Conservation (phyloP, 176 grass and related monocot genomes). For the Zoysia japonica region DNA sequence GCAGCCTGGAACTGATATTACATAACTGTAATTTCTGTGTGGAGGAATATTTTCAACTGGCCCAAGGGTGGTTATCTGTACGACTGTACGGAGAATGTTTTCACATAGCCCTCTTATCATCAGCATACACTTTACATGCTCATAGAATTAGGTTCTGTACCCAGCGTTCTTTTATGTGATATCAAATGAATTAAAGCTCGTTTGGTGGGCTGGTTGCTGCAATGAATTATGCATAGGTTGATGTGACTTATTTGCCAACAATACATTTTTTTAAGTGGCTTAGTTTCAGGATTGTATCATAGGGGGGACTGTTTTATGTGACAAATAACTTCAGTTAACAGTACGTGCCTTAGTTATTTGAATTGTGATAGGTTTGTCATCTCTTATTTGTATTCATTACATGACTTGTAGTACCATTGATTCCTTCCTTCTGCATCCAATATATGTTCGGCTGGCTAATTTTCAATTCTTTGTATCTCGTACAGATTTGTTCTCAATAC, state of each 20-base stretch:
- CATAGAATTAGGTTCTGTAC: not conserved
- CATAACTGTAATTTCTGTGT: constrained; percentile 14
- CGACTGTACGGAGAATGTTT: too few relatives aligned
- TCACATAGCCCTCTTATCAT: not conserved
- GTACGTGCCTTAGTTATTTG: constrained; percentile 5
- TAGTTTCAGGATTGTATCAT: not conserved
- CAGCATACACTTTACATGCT: not conserved
- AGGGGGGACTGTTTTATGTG: not conserved
- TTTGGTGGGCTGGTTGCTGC: not conserved
- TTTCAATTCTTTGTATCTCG: not conserved
- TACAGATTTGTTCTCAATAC: constrained; percentile 82
- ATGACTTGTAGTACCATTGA: not conserved
- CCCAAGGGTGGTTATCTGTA: not conserved
- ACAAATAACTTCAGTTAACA: not conserved
- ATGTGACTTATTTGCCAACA: not conserved
- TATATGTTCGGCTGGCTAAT: constrained; percentile 9
- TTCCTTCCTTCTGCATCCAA: not conserved
- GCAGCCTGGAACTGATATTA: constrained; percentile 2
- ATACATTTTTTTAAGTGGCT: constrained; percentile 9
- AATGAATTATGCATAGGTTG: not conserved
- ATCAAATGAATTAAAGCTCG: not conserved
- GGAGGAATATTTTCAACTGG: not conserved
- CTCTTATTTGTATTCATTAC: not conserved
- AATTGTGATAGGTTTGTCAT: not conserved
- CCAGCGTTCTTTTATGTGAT: not conserved